Conservation (phyloP, 2,329 filamentous ascomycete species). For the Cladosporium colombiae region DNA sequence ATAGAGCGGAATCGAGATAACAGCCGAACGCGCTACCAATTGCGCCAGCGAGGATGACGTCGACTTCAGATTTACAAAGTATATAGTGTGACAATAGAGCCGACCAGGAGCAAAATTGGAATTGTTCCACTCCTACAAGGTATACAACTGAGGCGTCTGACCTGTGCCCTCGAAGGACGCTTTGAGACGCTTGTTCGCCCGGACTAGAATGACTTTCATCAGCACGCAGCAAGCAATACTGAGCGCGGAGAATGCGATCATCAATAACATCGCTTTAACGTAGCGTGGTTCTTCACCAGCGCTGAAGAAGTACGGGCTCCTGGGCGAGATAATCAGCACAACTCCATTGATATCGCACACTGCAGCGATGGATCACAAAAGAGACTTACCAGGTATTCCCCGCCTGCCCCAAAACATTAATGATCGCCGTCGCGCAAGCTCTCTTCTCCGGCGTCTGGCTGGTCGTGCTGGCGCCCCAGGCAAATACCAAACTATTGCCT, state of each 20-base stretch:
- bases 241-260: conserved; percentile 20
- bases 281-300: conserved; percentile 17
- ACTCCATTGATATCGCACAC: conserved; percentile 39
- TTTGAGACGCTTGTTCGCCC: conserved; percentile 18
- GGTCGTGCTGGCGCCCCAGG: conserved; percentile 39
- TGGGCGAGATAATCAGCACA: conserved; percentile 14
- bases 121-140: neutral
- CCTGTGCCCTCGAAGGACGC: conserved; percentile 7
- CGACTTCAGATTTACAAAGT: rapidly evolving
- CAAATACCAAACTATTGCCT: conserved; percentile 40
- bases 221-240: conserved; percentile 12
- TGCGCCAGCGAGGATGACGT: neutral
- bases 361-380: neutral
- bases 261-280: conserved; percentile 20
- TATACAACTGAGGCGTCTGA: conserved; percentile 7
- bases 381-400: conserved; percentile 36
- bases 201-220: conserved; percentile 17
- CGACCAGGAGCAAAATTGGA: neutral
- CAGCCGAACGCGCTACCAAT: neutral
- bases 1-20: neutral
- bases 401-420: conserved; percentile 42
- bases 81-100: neutral
- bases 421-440: conserved; percentile 39
- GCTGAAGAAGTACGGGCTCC: conserved; percentile 45
- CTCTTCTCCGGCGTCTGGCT: conserved; percentile 44